phyloP scores from a whole-genome alignment of 2,329 filamentous ascomycete species.

The Zymoseptoria ardabiliae region DNA sequence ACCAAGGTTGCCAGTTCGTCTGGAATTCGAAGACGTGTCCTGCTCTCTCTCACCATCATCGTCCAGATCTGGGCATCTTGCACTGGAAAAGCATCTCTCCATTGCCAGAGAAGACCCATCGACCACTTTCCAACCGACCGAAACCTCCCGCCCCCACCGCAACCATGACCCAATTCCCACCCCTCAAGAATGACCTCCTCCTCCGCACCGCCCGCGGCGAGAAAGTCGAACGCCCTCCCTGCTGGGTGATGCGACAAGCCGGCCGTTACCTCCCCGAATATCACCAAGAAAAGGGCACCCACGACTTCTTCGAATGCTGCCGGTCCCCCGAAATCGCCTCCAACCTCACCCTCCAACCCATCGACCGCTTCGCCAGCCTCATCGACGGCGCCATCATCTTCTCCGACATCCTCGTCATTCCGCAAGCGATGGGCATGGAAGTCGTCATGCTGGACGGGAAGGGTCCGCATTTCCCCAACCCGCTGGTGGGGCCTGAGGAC shows the following conservation, averaged over 20 bases:
- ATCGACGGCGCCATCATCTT: slow-evolving; percentile 98
- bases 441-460: slow-evolving; percentile 98
- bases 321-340: slow-evolving; percentile 87
- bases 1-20: background rate
- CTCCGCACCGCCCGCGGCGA: slow-evolving; percentile 85
- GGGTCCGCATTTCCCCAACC: slow-evolving; percentile 86
- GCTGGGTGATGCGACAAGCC: slow-evolving; percentile 99
- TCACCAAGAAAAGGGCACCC: slow-evolving; percentile 81
- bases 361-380: slow-evolving; percentile 83
- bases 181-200: slow-evolving; percentile 86
- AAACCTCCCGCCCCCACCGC: no score
- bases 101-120: no score
- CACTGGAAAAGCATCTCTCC: background rate
- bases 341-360: slow-evolving; percentile 85
- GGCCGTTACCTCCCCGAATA: slow-evolving; percentile 97
- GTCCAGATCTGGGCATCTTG: background rate
- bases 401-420: slow-evolving; percentile 95
- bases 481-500: slow-evolving; percentile 71
- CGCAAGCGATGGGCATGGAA: slow-evolving; percentile 96
- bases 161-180: slow-evolving; percentile 54
- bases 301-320: slow-evolving; percentile 98
- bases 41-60: background rate
- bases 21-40: background rate
- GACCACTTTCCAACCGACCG: no score
- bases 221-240: slow-evolving; percentile 82